phyloP scores from a whole-genome alignment of 1,139 yeast genomes.

The Yamadazyma aaseri region DNA sequence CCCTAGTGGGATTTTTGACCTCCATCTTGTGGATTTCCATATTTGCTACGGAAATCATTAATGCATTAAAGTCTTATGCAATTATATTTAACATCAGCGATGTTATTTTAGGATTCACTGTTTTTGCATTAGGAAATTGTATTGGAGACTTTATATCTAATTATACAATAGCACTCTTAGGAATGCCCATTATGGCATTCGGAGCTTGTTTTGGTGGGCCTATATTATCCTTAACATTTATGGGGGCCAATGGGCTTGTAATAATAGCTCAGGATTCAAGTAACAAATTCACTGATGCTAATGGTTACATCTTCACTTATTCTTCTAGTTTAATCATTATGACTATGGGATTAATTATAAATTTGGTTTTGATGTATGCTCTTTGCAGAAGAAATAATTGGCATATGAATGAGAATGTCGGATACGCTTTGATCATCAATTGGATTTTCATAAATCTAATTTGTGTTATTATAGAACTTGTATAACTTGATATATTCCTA shows the following conservation, averaged over 20 bases:
- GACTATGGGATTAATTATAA: slow-evolving; percentile 50
- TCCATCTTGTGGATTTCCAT: slow-evolving; percentile 73
- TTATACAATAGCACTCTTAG: slow-evolving; percentile 78
- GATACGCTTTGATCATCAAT: slow-evolving; percentile 48
- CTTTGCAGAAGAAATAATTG: slow-evolving; percentile 64
- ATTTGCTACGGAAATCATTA: slow-evolving; percentile 76
- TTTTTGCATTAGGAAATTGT: slow-evolving; percentile 92
- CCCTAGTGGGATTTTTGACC: slow-evolving; percentile 62
- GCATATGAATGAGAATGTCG: slow-evolving; percentile 61
- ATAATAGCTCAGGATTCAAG: slow-evolving; percentile 29
- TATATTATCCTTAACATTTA: slow-evolving; percentile 46
- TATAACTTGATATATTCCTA: slow-evolving; percentile 2
- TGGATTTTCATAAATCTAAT: slow-evolving; percentile 54
- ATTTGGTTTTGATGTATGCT: slow-evolving; percentile 51
- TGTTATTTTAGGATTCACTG: slow-evolving; percentile 78
- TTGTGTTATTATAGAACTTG: slow-evolving; percentile 21
- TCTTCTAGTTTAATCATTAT: slow-evolving; percentile 46
- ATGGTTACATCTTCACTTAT: slow-evolving; percentile 32
- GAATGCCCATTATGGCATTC: slow-evolving; percentile 88
- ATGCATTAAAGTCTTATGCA: slow-evolving; percentile 62
- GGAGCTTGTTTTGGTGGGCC: slow-evolving; percentile 98
- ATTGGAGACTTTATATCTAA: slow-evolving; percentile 88
- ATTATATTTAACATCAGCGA: slow-evolving; percentile 64
- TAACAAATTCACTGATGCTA: slow-evolving; percentile 9
- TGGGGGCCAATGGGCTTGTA: slow-evolving; percentile 60